Base-by-base conservation (phyloP, 2,329 filamentous ascomycete genomes). In the Penicillium sp. region DNA sequence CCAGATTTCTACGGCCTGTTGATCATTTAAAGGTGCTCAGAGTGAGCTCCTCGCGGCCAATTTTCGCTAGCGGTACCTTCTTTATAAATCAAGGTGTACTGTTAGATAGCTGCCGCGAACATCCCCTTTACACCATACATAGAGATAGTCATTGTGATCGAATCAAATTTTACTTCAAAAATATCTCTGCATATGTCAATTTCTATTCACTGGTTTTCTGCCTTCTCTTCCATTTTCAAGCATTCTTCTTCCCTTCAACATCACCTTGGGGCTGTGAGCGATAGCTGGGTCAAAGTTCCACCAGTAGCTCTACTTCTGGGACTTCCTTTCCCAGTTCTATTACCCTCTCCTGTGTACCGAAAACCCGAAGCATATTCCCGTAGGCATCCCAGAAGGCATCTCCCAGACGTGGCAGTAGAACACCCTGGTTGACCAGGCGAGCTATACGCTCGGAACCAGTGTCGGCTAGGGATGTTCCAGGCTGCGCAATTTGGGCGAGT, bases 51-150 rank as follows among this genome's bases (percentile, higher is more conserved):
- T 73, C 78, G 86, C 88, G 90, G 88, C 88, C 88, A 89, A 90
- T 91, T 91, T 96, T 91, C 92, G 92, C 92, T 97, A 97, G 89
- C 91, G 85, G 89, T 87, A 87, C 89, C 90, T 91, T 89, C 84
- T 77, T 77, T 55, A 34, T 26, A 60, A 56, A 61, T 70, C 74
- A 90, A 89, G 87, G 89, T 82, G 84, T 87, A 86, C 88, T 82
- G 91, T 93, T 96, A 96, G 91, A 96, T 96, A 96, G 91, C 84
- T 84, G 85, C 86, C 91, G 90, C 88, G 81, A 75, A 96, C 90
- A 96, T 67, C 56, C 51, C 27, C 3, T 32, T n/a, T 19, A 53
- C 27, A 23, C 23, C 23, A 23, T 38, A 35, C 42, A 32, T 30
- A 34, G 16, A 35, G 34, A 32, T 30, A 34, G 16, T 18, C 10